Conservation (phyloP, 352 stramenopile genomes). For the Globisporangium megalacanthum region DNA sequence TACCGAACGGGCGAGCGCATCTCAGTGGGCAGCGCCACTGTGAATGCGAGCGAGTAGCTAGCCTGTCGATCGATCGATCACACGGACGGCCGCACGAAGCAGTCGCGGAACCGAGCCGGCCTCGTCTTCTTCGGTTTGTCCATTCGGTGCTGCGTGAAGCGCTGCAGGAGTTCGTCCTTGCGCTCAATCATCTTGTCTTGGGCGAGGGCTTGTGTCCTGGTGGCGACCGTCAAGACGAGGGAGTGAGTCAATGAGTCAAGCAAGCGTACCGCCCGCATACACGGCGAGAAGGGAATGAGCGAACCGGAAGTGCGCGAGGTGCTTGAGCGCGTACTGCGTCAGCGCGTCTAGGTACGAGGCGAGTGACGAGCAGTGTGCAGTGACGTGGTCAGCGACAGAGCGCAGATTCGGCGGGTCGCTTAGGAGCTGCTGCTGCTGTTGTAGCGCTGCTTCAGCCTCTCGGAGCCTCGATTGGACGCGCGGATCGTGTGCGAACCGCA, state of each 20-base stretch:
- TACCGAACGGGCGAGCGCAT: conserved; percentile 15
- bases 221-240: too few relatives aligned
- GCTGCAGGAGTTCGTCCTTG: conserved; percentile 50
- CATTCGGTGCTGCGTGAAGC: conserved; percentile 54
- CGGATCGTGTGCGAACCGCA: conserved; percentile 4
- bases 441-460: conserved; percentile 5
- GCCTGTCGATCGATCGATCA: conserved; percentile 12
- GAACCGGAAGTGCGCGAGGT: conserved; percentile 21
- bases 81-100: conserved; percentile 23
- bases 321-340: conserved; percentile 17
- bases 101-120: conserved; percentile 45
- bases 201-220: conserved; percentile 29
- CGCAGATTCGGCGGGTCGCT: conserved; percentile 11
- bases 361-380: conserved; percentile 21
- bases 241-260: conserved; percentile 7
- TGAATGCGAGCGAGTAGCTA: not conserved
- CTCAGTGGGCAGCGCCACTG: not conserved
- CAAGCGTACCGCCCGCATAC: not conserved
- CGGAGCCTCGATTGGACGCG: not conserved
- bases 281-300: conserved; percentile 2
- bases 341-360: conserved; percentile 22
- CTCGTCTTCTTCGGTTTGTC: conserved; percentile 34
- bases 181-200: conserved; percentile 52
- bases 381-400: conserved; percentile 15
- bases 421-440: conserved; percentile 10